Evolutionary conservation across 305 asterid species (phyloP), one percentile per base, ranked within the genome.

Genomic region (Solanum hybrid): DNA sequence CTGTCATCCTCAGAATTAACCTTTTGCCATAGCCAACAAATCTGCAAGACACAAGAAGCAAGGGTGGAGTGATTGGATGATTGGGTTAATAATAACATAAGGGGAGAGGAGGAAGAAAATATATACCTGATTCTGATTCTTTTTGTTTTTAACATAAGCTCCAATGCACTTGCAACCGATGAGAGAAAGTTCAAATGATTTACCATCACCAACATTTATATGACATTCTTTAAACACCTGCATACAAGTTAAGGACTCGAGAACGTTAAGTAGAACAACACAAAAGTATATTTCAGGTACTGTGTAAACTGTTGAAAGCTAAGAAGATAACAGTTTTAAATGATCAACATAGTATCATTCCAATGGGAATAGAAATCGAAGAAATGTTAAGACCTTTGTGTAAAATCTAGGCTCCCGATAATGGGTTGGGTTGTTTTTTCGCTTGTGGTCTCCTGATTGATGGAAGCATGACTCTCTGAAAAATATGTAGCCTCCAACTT

Each of bases 381-480:
- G 74, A 67, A 83, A 71, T 34, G 88, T 74, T 26, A 34, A 67
- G 89, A 97, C 99, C 99, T 97, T 96, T 67, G 98, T 97, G 90
- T 97, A 97, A 91, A 91, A 97, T 86, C 99, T 96, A 36, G 99
- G 99, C 88, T 95, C 98, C 40, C 99, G 98, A 89, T 97, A 97
- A 93, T 97, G 99, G 28, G 98, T 97, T 40, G 99, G 99, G 90
- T 97, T 95, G 89, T 69, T 91, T 92, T 95, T 97, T 91, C 98
- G 90, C 92, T 97, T 97, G 95, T 95, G 97, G 89, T 97, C 98
- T 36, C 99, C 99, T 40, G 99, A 96, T 88, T 95, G 99, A 92
- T 96, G 99, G 92, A 97, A 97, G 93, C 99, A 97, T 36, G 99
- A 97, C 84, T 97, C 99, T 89, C 99, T 92, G 92, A 97, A 97